Conservation (phyloP, 768 basidiomycete genomes). For the Mycena galericulata region DNA sequence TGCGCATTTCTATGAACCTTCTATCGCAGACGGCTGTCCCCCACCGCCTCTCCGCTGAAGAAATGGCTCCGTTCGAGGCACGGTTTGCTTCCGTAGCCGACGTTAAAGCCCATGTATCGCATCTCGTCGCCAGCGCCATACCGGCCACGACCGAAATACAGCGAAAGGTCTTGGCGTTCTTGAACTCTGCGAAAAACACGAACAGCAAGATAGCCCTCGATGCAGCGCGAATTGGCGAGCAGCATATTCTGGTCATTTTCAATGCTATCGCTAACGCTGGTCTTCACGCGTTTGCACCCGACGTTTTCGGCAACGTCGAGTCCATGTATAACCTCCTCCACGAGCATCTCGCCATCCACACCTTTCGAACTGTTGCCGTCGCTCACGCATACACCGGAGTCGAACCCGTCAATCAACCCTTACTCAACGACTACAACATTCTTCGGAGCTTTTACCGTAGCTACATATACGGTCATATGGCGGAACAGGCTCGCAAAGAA, state of each 20-base stretch:
- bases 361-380: background rate
- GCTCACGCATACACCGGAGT: background rate
- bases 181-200: background rate
- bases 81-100: background rate
- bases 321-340: conserved; percentile 9
- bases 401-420: background rate
- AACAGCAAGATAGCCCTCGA: background rate
- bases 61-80: background rate
- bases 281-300: background rate
- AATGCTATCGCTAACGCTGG: conserved; percentile 3
- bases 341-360: background rate
- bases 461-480: background rate
- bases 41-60: background rate
- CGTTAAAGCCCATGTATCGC: background rate
- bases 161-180: background rate
- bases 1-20: background rate
- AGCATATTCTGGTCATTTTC: background rate
- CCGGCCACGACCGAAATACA: background rate
- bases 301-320: conserved; percentile 1
- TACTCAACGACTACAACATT: background rate
- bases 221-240: background rate
- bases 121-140: background rate
- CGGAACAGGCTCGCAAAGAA: background rate
- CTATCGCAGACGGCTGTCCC: background rate
- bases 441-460: background rate